Evolutionary conservation across 495 filamentous ascomycete genomes (phyloP).

Genomic region (Penicillium fimorum): DNA sequence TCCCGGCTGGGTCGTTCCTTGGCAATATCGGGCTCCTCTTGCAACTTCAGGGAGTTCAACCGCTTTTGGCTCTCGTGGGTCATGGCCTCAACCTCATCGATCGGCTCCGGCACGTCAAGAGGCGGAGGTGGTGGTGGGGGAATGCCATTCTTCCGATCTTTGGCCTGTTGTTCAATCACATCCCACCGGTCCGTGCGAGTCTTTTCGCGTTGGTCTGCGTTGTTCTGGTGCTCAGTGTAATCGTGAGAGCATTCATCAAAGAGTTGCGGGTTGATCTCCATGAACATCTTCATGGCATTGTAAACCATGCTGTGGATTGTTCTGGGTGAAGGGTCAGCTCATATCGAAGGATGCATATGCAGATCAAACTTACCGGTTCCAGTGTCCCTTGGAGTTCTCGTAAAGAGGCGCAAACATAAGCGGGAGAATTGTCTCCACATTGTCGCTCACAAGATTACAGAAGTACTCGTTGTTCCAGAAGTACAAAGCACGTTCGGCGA

Average conservation of each 20-base stretch:
- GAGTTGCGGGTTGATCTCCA: slow-evolving; percentile 98
- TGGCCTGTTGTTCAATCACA: slow-evolving; percentile 74
- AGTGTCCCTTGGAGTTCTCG: slow-evolving; percentile 99
- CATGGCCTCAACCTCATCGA: slow-evolving; percentile 70
- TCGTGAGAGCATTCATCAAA: slow-evolving; percentile 99
- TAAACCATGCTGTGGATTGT: slow-evolving; percentile 99
- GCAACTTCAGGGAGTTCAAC: slow-evolving; percentile 78
- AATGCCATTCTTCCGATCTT: slow-evolving; percentile 58
- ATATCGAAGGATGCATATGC: neutral
- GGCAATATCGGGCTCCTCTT: slow-evolving; percentile 59
- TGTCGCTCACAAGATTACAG: slow-evolving; percentile 98
- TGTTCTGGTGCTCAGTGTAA: slow-evolving; percentile 95
- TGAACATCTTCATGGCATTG: slow-evolving; percentile 99
- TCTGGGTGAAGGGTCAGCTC: slow-evolving; percentile 46
- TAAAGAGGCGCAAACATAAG: slow-evolving; percentile 99
- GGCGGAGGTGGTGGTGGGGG: slow-evolving; percentile 35
- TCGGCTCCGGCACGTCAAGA: slow-evolving; percentile 53
- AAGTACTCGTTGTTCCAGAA: slow-evolving; percentile 99
- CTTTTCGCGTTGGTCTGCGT: slow-evolving; percentile 72
- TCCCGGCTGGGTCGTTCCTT: slow-evolving; percentile 49
- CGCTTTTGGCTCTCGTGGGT: slow-evolving; percentile 82
- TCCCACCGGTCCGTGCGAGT: slow-evolving; percentile 83
- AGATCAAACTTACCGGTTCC: slow-evolving; percentile 77
- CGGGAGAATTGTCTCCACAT: slow-evolving; percentile 95
- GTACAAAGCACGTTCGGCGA: slow-evolving; percentile 94